Conservation (phyloP, 768 basidiomycete genomes). For the Rhodotorula graminis region DNA sequence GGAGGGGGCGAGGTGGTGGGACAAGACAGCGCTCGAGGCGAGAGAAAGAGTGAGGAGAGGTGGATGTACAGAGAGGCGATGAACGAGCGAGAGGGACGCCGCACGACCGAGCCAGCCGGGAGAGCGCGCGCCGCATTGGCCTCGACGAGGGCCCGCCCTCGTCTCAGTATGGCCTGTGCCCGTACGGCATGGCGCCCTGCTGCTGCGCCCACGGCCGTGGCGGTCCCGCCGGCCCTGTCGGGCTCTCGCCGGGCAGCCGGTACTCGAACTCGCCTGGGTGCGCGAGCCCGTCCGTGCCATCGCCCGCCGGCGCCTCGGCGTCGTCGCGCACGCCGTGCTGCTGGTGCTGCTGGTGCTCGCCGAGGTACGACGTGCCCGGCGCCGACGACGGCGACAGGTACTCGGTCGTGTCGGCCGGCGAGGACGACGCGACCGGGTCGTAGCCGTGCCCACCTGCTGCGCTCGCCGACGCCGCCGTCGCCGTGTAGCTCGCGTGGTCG, state of each 20-base stretch:
- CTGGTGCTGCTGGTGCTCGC: too few species aligned
- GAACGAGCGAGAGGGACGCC: too few species aligned
- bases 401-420: not conserved
- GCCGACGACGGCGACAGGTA: not conserved
- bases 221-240: not conserved
- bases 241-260: not conserved
- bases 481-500: not conserved
- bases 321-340: too few species aligned
- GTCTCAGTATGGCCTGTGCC: constrained; percentile 1
- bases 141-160: not conserved
- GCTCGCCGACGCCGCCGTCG: not conserved
- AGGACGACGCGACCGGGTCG: constrained; percentile 17
- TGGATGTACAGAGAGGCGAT: too few species aligned
- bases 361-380: too few species aligned
- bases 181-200: not conserved
- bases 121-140: too few species aligned
- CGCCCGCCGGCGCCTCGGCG: not conserved
- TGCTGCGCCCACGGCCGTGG: not conserved
- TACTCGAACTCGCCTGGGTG: constrained; percentile 32
- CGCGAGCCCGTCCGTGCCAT: constrained; percentile 21
- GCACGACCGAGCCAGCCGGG: not conserved
- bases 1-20: too few species aligned
- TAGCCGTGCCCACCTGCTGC: not conserved
- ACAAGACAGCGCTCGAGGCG: too few species aligned
- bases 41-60: too few species aligned